Percentiles rank a stretch among this genome's conserved stretches.
Evolutionary conservation across 2,329 filamentous ascomycete species (phyloP).

Genomic region (Emydomyces testavorans): DNA sequence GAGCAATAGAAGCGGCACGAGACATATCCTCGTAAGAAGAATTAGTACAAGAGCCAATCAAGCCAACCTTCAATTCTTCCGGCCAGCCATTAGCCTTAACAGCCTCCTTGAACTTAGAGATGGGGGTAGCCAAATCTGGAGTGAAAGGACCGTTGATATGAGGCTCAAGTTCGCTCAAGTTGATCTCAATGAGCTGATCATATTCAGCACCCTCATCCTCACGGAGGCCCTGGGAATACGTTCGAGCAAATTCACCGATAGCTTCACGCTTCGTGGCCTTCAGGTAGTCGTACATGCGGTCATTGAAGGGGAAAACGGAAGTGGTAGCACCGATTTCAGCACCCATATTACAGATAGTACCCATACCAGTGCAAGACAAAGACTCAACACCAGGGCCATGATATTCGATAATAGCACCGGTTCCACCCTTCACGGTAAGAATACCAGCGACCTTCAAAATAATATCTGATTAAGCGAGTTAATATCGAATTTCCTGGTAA

Average conservation of each 20-base stretch:
- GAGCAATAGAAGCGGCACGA: constrained; percentile 79
- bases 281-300: constrained; percentile 95
- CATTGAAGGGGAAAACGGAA: constrained; percentile 94
- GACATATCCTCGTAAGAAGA: constrained; percentile 82
- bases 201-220: constrained; percentile 88
- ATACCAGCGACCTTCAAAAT: constrained; percentile 97
- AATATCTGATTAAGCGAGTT: constrained; percentile 51
- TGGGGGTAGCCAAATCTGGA: constrained; percentile 90
- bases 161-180: constrained; percentile 87
- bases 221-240: constrained; percentile 73
- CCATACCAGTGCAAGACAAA: constrained; percentile 77
- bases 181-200: constrained; percentile 91
- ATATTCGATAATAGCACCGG: constrained; percentile 60
- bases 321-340: constrained; percentile 64
- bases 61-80: constrained; percentile 86
- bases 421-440: constrained; percentile 94
- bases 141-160: constrained; percentile 99
- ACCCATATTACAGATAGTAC: constrained; percentile 62
- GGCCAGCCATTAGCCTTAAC: constrained; percentile 95
- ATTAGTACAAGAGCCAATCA: constrained; percentile 99
- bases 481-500: constrained; percentile 3
- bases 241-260: constrained; percentile 80
- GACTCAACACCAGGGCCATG: constrained; percentile 59
- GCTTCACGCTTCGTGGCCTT: constrained; percentile 76
- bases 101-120: constrained; percentile 92